Conservation (phyloP, 768 basidiomycete species). For the Pholiota conissans region DNA sequence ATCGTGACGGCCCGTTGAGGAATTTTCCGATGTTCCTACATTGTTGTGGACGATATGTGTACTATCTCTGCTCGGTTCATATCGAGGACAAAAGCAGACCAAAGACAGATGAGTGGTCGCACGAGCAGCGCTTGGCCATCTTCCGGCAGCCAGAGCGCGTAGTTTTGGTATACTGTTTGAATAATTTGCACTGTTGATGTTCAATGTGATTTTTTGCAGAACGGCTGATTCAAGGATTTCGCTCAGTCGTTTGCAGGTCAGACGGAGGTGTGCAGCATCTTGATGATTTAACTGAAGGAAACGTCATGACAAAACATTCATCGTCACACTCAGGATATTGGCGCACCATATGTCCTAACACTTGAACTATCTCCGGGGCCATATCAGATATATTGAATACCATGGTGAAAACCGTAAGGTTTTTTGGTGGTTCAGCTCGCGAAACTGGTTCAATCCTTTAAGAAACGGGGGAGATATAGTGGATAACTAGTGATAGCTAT, state of each 20-base stretch:
- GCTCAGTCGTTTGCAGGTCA: constrained; percentile 10
- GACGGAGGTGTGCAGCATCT: constrained; percentile 5
- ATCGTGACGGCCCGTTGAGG: not conserved
- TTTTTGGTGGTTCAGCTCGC: no score
- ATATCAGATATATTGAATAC: not conserved
- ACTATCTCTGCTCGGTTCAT: not conserved
- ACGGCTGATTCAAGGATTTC: constrained; percentile 5
- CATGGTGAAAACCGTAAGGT: no score
- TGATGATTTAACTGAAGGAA: constrained; percentile 1
- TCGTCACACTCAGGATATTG: not conserved
- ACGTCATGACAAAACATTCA: not conserved
- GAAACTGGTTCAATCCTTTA: not conserved
- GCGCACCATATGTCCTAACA: not conserved
- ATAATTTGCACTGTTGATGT: not conserved
- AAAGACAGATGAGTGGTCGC: not conserved
- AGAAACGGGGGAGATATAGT: not conserved
- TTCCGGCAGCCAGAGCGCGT: constrained; percentile 1
- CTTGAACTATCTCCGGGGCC: not conserved
- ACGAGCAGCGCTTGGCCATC: constrained; percentile 1
- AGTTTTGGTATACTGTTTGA: constrained; percentile 1
- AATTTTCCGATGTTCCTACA: not conserved
- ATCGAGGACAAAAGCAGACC: not conserved
- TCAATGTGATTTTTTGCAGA: not conserved
- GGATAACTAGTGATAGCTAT: not conserved
- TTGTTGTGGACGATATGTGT: not conserved